A percentile compares a stretch with the other conserved stretches of the same genome.
Conservation (phyloP, 75 land plant genomes). For the Cupressus sempervirens region DNA sequence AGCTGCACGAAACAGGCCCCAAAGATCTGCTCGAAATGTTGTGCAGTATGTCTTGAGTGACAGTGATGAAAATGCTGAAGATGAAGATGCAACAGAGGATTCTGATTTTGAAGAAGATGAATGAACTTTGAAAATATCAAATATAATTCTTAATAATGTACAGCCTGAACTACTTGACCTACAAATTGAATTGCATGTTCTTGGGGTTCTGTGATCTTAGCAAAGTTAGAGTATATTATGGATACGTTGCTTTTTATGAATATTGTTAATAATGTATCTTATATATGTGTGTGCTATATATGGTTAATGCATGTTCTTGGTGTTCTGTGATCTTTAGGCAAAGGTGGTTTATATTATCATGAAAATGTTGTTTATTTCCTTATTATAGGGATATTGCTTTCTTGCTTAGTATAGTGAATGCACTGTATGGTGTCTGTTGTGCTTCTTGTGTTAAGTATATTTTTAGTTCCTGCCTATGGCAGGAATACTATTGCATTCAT, state of each 20-base stretch:
- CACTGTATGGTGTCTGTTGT: no score
- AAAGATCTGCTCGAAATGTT: constrained; percentile 30
- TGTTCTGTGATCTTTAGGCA: no score
- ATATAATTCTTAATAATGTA: not conserved
- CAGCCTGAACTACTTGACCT: not conserved
- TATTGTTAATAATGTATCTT: not conserved
- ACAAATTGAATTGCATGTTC: not conserved
- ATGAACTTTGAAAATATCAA: not conserved
- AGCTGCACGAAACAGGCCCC: constrained; percentile 40
- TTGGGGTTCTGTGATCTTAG: not conserved
- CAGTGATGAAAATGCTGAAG: constrained; percentile 36
- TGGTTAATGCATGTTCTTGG: no score
- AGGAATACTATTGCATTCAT: no score
- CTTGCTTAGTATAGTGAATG: no score
- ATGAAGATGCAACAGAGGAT: constrained; percentile 7
- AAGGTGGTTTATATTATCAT: no score
- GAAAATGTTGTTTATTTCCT: no score
- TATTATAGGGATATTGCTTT: no score
- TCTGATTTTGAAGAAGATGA: not conserved
- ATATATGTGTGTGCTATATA: no score
- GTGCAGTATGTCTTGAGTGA: constrained; percentile 59
- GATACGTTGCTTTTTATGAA: no score
- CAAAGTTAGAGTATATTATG: not conserved
- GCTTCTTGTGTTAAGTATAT: no score
- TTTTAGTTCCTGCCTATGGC: no score